phyloP scores from a whole-genome alignment of 2,329 filamentous ascomycete genomes.

The Cylindrodendrum hubeiense region DNA sequence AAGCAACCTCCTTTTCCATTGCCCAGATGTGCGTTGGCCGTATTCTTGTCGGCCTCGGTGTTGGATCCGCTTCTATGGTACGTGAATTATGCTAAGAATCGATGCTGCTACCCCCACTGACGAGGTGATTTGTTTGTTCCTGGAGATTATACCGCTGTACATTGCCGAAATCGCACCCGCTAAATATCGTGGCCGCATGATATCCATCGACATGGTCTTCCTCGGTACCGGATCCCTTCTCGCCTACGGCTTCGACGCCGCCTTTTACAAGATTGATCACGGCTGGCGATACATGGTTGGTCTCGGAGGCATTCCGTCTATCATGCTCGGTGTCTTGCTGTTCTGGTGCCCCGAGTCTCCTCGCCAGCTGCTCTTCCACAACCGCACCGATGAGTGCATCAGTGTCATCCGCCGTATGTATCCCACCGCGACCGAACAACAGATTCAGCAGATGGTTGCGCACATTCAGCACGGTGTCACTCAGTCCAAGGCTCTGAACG shows the following conservation, averaged over 20 bases:
- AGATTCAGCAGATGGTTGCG: constrained; percentile 45
- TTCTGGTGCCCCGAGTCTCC: constrained; percentile 37
- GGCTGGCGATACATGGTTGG: constrained; percentile 40
- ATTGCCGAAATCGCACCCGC: constrained; percentile 41
- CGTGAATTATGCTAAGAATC: constrained; percentile 10
- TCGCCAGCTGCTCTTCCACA: constrained; percentile 38
- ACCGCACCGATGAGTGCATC: constrained; percentile 49
- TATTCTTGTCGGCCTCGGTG: constrained; percentile 52
- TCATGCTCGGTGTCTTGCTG: constrained; percentile 31
- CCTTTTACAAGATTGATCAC: constrained; percentile 48
- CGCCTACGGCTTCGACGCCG: constrained; percentile 46
- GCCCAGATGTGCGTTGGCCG: constrained; percentile 38
- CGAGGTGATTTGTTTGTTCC: not conserved
- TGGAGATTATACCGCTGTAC: constrained; percentile 41
- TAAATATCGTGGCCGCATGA: constrained; percentile 40
- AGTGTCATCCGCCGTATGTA: constrained; percentile 32
- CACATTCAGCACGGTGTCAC: constrained; percentile 28
- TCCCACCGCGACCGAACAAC: constrained; percentile 32
- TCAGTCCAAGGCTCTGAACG: constrained; percentile 30
- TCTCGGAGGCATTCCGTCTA: constrained; percentile 34
- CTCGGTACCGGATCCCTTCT: constrained; percentile 35
- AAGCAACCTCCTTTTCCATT: constrained; percentile 33
- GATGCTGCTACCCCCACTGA: not conserved
- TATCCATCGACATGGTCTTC: constrained; percentile 41
- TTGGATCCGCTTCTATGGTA: constrained; percentile 56